Evolutionary conservation across 352 stramenopile species (phyloP).

Genomic region (Phytophthora fragariae): DNA sequence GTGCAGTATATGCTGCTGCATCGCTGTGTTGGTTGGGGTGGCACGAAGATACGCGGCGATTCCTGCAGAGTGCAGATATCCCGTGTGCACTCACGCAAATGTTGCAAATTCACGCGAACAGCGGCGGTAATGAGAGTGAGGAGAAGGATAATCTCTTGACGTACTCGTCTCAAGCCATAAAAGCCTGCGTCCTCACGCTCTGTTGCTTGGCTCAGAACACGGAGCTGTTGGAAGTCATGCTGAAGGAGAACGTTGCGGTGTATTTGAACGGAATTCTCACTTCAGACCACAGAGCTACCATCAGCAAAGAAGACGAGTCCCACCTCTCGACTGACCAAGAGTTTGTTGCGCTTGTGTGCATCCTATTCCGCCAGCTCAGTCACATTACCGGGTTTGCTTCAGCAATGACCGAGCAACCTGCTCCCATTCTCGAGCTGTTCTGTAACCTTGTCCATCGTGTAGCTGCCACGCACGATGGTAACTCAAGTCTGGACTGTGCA

Average conservation of each 20-base stretch:
- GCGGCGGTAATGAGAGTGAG: neutral
- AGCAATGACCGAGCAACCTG: slow-evolving; percentile 7
- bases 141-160: slow-evolving; percentile 5
- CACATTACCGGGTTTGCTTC: slow-evolving; percentile 39
- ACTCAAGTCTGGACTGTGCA: slow-evolving; percentile 67
- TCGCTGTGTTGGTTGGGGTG: slow-evolving; percentile 67
- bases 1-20: slow-evolving; percentile 50
- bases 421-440: slow-evolving; percentile 53
- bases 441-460: slow-evolving; percentile 49
- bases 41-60: slow-evolving; percentile 58
- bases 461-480: slow-evolving; percentile 33
- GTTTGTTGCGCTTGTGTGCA: slow-evolving; percentile 61
- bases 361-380: slow-evolving; percentile 68
- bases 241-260: slow-evolving; percentile 49
- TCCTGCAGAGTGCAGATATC: slow-evolving; percentile 45
- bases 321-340: slow-evolving; percentile 30
- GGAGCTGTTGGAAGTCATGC: slow-evolving; percentile 58
- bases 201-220: slow-evolving; percentile 58
- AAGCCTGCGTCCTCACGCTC: slow-evolving; percentile 63
- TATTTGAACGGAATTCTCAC: slow-evolving; percentile 50
- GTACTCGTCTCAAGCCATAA: slow-evolving; percentile 42
- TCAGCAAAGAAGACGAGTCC: neutral
- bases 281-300: neutral
- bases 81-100: slow-evolving; percentile 46
- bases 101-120: slow-evolving; percentile 32